Evolutionary conservation across 768 basidiomycete species (phyloP).

Genomic region (Scleroderma bovista): DNA sequence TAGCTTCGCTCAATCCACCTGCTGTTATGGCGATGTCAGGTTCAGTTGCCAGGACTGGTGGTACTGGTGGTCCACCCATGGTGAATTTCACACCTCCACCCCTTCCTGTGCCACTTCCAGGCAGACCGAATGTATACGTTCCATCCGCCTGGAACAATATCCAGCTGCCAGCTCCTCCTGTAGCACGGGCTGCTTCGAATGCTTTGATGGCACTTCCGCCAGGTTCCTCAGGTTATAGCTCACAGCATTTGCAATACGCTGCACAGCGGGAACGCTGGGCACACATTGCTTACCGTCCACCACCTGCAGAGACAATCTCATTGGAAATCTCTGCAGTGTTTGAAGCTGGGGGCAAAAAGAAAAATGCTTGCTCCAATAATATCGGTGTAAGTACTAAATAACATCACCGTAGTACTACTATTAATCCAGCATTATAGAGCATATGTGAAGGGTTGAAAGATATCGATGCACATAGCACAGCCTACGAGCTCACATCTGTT

Average conservation of each 20-base stretch:
- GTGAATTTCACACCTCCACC: not conserved
- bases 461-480: not conserved
- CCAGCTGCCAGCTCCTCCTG: not conserved
- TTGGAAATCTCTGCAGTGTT: conserved; percentile 1
- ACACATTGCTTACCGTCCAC: not conserved
- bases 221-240: not conserved
- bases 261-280: not conserved
- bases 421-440: conserved; percentile 3
- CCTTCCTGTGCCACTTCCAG: not conserved
- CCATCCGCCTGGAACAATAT: not conserved
- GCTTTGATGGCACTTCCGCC: not conserved
- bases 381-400: conserved; percentile 1
- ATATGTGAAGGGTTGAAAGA: conserved; percentile 5
- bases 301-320: conserved; percentile 2
- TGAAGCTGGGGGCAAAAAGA: not conserved
- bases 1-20: not conserved
- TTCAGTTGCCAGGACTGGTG: not conserved
- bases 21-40: not conserved
- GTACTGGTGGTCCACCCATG: too few relatives aligned
- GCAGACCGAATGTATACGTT: not conserved
- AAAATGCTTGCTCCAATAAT: not conserved
- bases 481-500: not conserved
- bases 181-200: not conserved
- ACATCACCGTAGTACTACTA: not conserved
- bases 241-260: conserved; percentile 1